Evolutionary conservation across 2,329 filamentous ascomycete genomes (phyloP).

Genomic region (Monilinia fructicola): DNA sequence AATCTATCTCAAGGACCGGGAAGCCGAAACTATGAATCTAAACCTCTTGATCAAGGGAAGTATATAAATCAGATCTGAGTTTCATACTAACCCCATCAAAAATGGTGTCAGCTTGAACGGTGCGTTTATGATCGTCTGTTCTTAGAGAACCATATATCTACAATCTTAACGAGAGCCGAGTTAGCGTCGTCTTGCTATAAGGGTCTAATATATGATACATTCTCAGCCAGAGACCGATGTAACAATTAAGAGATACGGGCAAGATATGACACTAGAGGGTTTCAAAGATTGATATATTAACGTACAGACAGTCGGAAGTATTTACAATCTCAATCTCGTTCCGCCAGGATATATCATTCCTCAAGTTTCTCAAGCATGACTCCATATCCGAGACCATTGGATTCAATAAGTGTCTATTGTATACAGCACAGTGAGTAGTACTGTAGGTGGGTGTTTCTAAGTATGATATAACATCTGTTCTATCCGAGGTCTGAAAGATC

Average conservation of each 20-base stretch:
- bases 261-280: slow-evolving; percentile 62
- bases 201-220: slow-evolving; percentile 55
- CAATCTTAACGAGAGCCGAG: slow-evolving; percentile 75
- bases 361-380: slow-evolving; percentile 74
- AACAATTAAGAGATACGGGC: slow-evolving; percentile 75
- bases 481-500: too few relatives aligned
- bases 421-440: slow-evolving; percentile 54
- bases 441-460: too few relatives aligned
- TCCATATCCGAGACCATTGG: slow-evolving; percentile 69
- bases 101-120: not conserved
- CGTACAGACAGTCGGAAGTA: slow-evolving; percentile 50
- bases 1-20: slow-evolving; percentile 76
- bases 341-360: slow-evolving; percentile 86
- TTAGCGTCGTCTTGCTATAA: slow-evolving; percentile 61
- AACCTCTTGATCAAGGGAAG: slow-evolving; percentile 76
- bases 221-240: slow-evolving; percentile 85
- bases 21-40: slow-evolving; percentile 62
- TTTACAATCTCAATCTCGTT: slow-evolving; percentile 89
- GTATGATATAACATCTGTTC: too few relatives aligned
- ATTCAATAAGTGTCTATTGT: slow-evolving; percentile 67
- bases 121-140: slow-evolving; percentile 8
- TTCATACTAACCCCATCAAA: not conserved
- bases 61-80: slow-evolving; percentile 26
- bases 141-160: slow-evolving; percentile 70
- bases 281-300: not conserved